Conservation (phyloP, 305 asterid genomes). For the Fraxinus sp. region DNA sequence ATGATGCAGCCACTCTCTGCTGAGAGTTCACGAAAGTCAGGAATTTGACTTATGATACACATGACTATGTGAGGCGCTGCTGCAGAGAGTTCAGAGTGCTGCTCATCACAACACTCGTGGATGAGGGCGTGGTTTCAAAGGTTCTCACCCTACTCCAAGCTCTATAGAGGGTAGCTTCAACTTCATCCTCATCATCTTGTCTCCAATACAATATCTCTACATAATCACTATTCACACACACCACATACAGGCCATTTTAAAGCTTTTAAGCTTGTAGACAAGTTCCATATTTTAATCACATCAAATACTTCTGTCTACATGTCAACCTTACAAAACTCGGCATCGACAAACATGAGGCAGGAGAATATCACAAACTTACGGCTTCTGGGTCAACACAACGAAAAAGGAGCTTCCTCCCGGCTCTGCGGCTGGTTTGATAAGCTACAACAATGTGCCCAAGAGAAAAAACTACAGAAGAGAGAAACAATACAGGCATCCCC, state of each 20-base stretch:
- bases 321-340: not conserved
- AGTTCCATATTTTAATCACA: not conserved
- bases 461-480: slow-evolving; percentile 85
- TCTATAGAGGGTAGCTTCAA: not conserved
- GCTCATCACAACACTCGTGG: not conserved
- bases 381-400: slow-evolving; percentile 80
- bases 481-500: slow-evolving; percentile 95
- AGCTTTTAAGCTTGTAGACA: not conserved
- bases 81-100: not conserved
- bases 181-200: not conserved
- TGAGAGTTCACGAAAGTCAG: not conserved
- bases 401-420: slow-evolving; percentile 32
- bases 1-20: not conserved
- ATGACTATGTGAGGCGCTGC: not conserved
- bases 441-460: slow-evolving; percentile 88
- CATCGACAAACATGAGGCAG: not conserved
- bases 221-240: not conserved
- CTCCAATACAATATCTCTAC: not conserved
- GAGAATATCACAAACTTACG: slow-evolving; percentile 44
- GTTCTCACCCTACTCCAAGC: not conserved
- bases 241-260: not conserved
- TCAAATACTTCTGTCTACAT: not conserved
- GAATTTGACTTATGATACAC: not conserved
- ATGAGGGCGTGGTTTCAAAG: not conserved
- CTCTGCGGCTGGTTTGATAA: slow-evolving; percentile 81